Evolutionary conservation across 106 monocot genomes (phyloP).

Genomic region (Chionographis japonica): DNA sequence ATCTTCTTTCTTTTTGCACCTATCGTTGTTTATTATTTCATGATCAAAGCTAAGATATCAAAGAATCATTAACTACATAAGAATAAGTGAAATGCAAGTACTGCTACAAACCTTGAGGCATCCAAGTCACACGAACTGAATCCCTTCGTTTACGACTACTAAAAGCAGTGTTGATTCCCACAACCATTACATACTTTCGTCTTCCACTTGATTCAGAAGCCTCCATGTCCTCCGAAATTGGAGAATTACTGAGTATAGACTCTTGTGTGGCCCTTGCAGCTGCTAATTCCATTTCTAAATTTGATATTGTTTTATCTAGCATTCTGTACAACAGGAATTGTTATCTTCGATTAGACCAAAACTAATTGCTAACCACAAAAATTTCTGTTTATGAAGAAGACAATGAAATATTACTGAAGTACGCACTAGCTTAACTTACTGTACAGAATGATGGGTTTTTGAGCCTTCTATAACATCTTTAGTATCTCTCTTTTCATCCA

Average conservation of each 20-base stretch:
- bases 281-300: conserved; percentile 84
- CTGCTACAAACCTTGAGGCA: conserved; percentile 73
- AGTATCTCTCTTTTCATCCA: conserved; percentile 13
- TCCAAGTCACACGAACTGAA: conserved; percentile 89
- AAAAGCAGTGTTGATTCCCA: conserved; percentile 95
- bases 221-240: conserved; percentile 38
- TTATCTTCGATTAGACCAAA: neutral
- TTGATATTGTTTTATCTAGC: conserved; percentile 90
- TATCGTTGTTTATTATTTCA: conserved; percentile 8
- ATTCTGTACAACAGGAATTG: conserved; percentile 31
- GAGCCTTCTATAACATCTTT: conserved; percentile 36
- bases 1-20: conserved; percentile 75
- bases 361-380: neutral
- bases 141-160: conserved; percentile 95
- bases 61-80: neutral
- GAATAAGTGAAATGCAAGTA: neutral
- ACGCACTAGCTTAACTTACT: conserved; percentile 22
- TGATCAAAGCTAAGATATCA: neutral
- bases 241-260: conserved; percentile 57
- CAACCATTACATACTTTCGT: conserved; percentile 76
- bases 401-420: too few species aligned
- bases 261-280: conserved; percentile 72
- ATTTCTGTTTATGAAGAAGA: neutral
- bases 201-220: conserved; percentile 20
- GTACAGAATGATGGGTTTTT: conserved; percentile 42